phyloP scores from a whole-genome alignment of 176 grass and related monocot species.

The Puya raimondii region DNA sequence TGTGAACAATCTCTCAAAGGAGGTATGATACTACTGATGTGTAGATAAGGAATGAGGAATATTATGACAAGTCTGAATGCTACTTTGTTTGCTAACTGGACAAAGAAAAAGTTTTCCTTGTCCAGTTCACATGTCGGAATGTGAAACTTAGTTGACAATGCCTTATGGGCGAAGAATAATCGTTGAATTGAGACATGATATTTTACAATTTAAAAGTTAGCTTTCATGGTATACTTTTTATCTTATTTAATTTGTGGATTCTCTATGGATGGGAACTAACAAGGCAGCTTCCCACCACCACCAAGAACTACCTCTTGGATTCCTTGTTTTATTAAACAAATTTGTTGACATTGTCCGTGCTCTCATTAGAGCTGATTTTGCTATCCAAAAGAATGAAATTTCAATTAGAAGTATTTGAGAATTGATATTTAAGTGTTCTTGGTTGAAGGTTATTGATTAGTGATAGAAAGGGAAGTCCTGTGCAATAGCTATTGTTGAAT shows the following conservation, averaged over 20 bases:
- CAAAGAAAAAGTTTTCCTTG: not conserved
- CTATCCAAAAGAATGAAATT: not conserved
- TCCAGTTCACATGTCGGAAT: conserved; percentile 11
- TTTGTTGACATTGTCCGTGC: not conserved
- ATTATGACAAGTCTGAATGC: not conserved
- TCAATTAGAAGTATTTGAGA: not conserved
- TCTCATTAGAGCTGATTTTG: not conserved
- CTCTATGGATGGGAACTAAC: not conserved
- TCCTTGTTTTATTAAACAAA: not conserved
- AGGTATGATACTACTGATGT: not conserved
- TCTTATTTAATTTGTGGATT: not conserved
- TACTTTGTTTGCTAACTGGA: not conserved
- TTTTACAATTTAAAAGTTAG: not conserved
- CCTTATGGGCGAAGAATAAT: not conserved
- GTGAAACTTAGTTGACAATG: conserved; percentile 3
- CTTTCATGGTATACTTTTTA: not conserved
- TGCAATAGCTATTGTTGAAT: not conserved
- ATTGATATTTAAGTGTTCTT: not conserved
- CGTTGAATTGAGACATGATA: conserved; percentile 1
- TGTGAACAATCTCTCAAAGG: not conserved
- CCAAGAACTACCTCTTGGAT: conserved; percentile 1
- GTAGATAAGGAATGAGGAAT: not conserved
- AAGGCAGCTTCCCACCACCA: not conserved
- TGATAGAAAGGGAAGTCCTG: conserved; percentile 16
- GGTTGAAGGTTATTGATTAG: not conserved